A percentile compares a stretch with the other conserved stretches of the same genome.
Conservation (phyloP, 179 eudicot species). For the Monotropa hypopitys region DNA sequence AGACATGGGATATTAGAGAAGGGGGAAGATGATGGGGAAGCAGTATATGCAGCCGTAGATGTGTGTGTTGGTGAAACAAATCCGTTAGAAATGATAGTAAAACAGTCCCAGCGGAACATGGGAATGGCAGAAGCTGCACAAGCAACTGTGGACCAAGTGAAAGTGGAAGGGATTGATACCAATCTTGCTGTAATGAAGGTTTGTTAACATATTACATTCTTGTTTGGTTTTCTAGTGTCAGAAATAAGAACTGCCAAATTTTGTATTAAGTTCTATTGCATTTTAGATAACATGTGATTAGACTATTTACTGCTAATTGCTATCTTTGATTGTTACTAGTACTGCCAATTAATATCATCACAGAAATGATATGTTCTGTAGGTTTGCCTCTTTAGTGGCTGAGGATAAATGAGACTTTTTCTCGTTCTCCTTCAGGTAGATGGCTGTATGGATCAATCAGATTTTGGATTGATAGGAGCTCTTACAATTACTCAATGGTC, state of each 20-base stretch:
- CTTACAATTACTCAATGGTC: neutral
- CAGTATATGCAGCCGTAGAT: conserved; percentile 32
- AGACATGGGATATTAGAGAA: conserved; percentile 32
- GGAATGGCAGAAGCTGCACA: conserved; percentile 81
- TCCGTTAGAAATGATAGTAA: conserved; percentile 58
- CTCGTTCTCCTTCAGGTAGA: neutral
- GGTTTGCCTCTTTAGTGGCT: neutral
- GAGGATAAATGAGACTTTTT: neutral
- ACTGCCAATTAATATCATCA: neutral
- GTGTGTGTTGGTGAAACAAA: conserved; percentile 50
- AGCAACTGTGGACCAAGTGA: conserved; percentile 74
- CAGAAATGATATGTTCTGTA: neutral
- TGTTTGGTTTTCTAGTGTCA: neutral
- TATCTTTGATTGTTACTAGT: neutral
- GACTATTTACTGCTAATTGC: neutral
- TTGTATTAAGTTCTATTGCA: neutral
- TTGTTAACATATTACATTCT: neutral
- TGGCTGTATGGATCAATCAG: neutral
- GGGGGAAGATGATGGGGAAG: conserved; percentile 23
- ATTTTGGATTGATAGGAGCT: neutral
- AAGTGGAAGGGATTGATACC: conserved; percentile 85
- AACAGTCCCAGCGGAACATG: conserved; percentile 42
- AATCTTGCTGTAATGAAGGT: conserved; percentile 87
- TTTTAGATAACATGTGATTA: neutral
- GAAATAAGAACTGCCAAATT: neutral